Conservation (phyloP, 2,329 filamentous ascomycete species). For the Cytospora piceae region DNA sequence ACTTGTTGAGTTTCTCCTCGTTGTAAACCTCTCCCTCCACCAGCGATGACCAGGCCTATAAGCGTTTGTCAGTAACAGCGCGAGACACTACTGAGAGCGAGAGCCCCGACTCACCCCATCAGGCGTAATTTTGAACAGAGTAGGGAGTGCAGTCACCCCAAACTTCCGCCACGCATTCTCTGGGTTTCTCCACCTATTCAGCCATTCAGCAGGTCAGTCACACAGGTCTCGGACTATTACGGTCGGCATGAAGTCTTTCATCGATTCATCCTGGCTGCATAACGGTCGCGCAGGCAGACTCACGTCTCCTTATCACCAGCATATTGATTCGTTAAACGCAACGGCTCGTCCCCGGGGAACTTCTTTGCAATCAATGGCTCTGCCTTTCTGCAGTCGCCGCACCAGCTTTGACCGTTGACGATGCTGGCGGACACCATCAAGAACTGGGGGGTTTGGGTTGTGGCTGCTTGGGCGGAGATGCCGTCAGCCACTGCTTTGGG, state of each 20-base stretch:
- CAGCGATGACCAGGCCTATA: constrained; percentile 34
- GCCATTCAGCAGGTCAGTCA: constrained; percentile 6
- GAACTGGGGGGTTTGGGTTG: constrained; percentile 32
- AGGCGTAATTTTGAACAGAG: constrained; percentile 35
- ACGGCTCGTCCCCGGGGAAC: constrained; percentile 30
- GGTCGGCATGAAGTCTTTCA: neutral
- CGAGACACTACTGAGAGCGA: neutral
- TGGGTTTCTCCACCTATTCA: constrained; percentile 33
- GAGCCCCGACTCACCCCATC: constrained; percentile 32
- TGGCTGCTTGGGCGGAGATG: constrained; percentile 20
- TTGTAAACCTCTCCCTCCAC: constrained; percentile 36
- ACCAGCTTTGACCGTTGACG: constrained; percentile 34
- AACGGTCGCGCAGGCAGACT: constrained; percentile 13
- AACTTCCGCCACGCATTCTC: constrained; percentile 36
- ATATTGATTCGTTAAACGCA: constrained; percentile 30
- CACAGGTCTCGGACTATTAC: neutral
- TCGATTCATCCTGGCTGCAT: neutral
- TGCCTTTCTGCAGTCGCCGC: constrained; percentile 36
- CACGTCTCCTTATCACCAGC: constrained; percentile 35
- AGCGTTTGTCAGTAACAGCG: constrained; percentile 4
- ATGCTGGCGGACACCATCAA: constrained; percentile 36
- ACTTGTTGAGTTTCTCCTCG: constrained; percentile 34
- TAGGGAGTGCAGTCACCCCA: constrained; percentile 35
- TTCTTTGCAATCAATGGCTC: constrained; percentile 35
- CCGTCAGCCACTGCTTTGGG: constrained; percentile 23